These are phyloP conservation scores for Plantago rigida DNA, from an alignment of 305 asterid genomes.

Conservation along the genomic window DNA sequence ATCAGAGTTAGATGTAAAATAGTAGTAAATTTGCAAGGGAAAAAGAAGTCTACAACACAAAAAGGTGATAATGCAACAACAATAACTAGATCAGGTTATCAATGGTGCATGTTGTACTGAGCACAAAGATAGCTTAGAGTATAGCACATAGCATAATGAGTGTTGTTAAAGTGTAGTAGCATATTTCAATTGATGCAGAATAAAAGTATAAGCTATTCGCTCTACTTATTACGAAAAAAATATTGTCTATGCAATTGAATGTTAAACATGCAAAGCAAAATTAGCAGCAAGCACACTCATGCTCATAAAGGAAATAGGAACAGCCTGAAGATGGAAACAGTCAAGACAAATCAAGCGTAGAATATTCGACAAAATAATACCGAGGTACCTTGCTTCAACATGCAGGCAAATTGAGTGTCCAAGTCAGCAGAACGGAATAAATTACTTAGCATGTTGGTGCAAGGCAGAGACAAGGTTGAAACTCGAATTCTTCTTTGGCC, in stretches of 20 bases:
- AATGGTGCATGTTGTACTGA: background rate
- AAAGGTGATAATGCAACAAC: background rate
- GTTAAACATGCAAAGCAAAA: background rate
- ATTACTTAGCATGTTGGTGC: conserved; percentile 72
- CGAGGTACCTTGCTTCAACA: conserved; percentile 63
- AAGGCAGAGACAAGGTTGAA: conserved; percentile 73
- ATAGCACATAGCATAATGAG: background rate
- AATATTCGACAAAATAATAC: conserved; percentile 20
- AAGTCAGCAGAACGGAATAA: conserved; percentile 81
- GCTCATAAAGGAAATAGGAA: background rate
- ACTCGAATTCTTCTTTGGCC: conserved; percentile 89
- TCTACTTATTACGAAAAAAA: too few relatives aligned
- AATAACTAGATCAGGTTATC: background rate
- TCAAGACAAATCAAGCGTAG: conserved; percentile 3
- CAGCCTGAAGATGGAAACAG: background rate
- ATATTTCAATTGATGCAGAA: background rate
- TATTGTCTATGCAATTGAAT: background rate
- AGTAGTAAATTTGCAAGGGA: background rate
- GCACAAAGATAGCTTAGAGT: background rate
- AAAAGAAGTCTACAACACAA: background rate
- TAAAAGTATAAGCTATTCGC: too few relatives aligned
- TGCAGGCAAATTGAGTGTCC: conserved; percentile 74
- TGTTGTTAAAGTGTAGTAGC: background rate
- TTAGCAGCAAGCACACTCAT: background rate
- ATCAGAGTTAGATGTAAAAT: conserved; percentile 22